A percentile compares a stretch with the other conserved stretches of the same genome.
Conservation (phyloP, 495 filamentous ascomycete species). For the Apodospora peruviana region DNA sequence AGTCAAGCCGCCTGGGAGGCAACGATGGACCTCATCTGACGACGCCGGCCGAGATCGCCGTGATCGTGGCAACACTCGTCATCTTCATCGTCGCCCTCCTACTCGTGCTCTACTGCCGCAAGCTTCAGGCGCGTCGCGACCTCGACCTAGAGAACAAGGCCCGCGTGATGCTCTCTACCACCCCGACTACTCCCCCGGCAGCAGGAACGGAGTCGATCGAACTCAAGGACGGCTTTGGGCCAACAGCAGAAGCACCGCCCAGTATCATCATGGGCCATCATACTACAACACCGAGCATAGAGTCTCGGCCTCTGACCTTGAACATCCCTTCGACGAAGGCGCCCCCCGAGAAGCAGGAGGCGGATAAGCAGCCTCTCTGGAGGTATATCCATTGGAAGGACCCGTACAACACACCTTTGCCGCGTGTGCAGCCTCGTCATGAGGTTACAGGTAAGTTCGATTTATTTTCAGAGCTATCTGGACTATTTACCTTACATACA, state of each 20-base stretch:
- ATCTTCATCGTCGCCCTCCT: constrained; percentile 7
- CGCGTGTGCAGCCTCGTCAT: background rate
- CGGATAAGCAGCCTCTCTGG: constrained; percentile 11
- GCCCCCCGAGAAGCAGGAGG: no score
- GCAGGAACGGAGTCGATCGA: constrained; percentile 7
- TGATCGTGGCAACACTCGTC: constrained; percentile 17
- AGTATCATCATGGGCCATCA: no score
- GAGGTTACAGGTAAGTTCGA: constrained; percentile 2
- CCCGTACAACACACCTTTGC: constrained; percentile 4
- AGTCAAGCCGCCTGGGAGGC: background rate
- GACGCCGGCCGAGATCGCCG: constrained; percentile 13
- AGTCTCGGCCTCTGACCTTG: no score
- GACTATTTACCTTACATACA: no score
- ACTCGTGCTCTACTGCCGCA: constrained; percentile 18
- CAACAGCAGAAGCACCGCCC: background rate
- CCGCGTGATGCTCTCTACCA: background rate
- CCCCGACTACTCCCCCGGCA: background rate
- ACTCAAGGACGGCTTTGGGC: constrained; percentile 1
- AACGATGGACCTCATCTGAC: constrained; percentile 1
- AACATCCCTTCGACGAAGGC: no score
- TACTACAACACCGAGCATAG: no score
- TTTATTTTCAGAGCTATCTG: no score
- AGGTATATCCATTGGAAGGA: constrained; percentile 18
- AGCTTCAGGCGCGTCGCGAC: constrained; percentile 12
- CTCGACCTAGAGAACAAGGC: constrained; percentile 15